Conservation (phyloP, 2,329 filamentous ascomycete species). For the Monosporascus ibericus region DNA sequence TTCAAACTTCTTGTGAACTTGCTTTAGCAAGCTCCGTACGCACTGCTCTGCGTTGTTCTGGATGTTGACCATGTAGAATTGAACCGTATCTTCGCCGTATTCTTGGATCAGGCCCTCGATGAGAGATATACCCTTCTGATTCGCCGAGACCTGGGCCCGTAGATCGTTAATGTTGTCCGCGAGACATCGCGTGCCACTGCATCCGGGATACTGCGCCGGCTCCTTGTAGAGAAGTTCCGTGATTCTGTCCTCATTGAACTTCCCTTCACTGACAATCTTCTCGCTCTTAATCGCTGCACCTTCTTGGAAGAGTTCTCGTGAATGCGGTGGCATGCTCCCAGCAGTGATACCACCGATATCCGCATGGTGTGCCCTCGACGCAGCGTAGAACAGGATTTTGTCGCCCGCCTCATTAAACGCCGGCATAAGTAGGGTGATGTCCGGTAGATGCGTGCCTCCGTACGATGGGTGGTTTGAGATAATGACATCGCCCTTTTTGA, state of each 20-base stretch:
- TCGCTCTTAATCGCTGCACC: constrained; percentile 53
- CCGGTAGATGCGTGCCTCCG: constrained; percentile 76
- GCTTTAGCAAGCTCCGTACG: constrained; percentile 62
- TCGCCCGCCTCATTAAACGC: constrained; percentile 62
- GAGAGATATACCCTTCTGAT: constrained; percentile 70
- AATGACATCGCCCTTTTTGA: constrained; percentile 74
- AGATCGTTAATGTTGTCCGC: constrained; percentile 73
- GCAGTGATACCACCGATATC: constrained; percentile 74
- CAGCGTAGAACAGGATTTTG: constrained; percentile 76
- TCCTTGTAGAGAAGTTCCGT: constrained; percentile 62
- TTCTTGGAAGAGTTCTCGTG: constrained; percentile 51
- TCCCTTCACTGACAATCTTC: constrained; percentile 66
- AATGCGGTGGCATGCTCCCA: constrained; percentile 69
- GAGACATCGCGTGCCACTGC: constrained; percentile 66
- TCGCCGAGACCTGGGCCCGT: constrained; percentile 74
- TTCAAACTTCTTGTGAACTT: constrained; percentile 59
- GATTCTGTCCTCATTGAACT: constrained; percentile 68
- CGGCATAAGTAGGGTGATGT: constrained; percentile 76
- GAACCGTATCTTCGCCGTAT: constrained; percentile 66
- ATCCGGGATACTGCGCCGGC: constrained; percentile 64
- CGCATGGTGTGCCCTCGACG: constrained; percentile 73
- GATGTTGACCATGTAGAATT: constrained; percentile 73
- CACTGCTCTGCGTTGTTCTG: constrained; percentile 68
- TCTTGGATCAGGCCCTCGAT: constrained; percentile 66
- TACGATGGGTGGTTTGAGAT: constrained; percentile 82